Percentiles rank a stretch among this genome's conserved stretches.
Conservation (phyloP, 345 rosid species). For the Arabidopsis arenosa region DNA sequence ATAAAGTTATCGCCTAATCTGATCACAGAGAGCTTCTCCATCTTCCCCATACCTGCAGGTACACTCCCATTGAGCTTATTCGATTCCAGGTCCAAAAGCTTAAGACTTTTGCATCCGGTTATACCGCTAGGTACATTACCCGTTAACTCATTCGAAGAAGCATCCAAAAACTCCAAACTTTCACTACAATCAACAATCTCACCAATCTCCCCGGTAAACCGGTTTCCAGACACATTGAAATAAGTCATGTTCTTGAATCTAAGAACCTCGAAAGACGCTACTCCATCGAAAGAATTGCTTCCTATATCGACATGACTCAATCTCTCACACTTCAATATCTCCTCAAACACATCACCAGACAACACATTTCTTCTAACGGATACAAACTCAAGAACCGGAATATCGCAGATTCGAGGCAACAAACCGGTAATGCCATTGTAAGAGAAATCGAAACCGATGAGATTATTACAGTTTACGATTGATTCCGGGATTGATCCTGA, state of each 20-base stretch:
- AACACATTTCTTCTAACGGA: slow-evolving; percentile 71
- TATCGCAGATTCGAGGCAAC: slow-evolving; percentile 62
- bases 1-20: slow-evolving; percentile 75
- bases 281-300: slow-evolving; percentile 70
- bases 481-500: slow-evolving; percentile 80
- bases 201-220: slow-evolving; percentile 54
- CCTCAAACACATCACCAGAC: slow-evolving; percentile 64
- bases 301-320: slow-evolving; percentile 74
- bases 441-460: slow-evolving; percentile 88
- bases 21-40: slow-evolving; percentile 67
- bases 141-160: slow-evolving; percentile 67
- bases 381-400: slow-evolving; percentile 61
- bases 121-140: slow-evolving; percentile 72
- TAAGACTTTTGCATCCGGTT: slow-evolving; percentile 68
- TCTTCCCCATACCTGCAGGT: slow-evolving; percentile 55
- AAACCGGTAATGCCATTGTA: slow-evolving; percentile 71
- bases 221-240: slow-evolving; percentile 76
- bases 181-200: slow-evolving; percentile 57
- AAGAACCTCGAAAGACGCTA: slow-evolving; percentile 69
- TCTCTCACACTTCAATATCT: slow-evolving; percentile 60
- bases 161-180: slow-evolving; percentile 72
- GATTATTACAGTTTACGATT: slow-evolving; percentile 64
- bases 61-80: slow-evolving; percentile 71
- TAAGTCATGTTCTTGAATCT: slow-evolving; percentile 61
- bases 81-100: slow-evolving; percentile 76